Evolutionary conservation across 2,329 filamentous ascomycete genomes (phyloP).

Genomic region (Aspergillus clavatus): DNA sequence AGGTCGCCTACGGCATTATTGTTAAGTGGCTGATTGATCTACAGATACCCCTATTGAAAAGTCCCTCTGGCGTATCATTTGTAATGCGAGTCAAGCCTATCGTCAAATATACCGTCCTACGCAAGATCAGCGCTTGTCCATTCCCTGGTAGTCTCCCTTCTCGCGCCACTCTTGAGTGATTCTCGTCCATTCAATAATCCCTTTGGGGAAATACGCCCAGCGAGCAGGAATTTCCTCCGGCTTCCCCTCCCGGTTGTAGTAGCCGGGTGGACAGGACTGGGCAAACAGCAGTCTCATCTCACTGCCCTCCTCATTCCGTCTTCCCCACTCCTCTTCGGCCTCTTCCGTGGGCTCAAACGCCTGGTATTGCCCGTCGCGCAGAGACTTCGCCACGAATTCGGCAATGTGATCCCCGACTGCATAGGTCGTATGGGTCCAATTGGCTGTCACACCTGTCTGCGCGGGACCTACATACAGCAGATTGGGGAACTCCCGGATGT

Average conservation of each 20-base stretch:
- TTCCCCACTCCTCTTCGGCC: background rate
- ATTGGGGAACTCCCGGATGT: slow-evolving; percentile 5
- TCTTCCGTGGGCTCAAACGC: background rate
- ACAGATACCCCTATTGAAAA: no score
- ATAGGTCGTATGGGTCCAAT: background rate
- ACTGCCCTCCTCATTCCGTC: background rate
- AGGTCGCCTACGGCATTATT: no score
- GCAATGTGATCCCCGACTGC: background rate
- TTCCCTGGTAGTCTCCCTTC: background rate
- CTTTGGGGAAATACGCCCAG: background rate
- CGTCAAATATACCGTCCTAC: no score
- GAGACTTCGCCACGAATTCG: background rate
- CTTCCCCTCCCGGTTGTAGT: slow-evolving; percentile 5
- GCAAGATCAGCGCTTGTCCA: background rate
- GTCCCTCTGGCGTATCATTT: no score
- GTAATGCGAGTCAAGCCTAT: no score
- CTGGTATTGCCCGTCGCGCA: background rate
- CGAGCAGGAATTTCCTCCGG: background rate
- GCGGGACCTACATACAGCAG: background rate
- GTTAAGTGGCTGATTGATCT: no score
- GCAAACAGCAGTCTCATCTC: background rate
- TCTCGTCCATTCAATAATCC: background rate
- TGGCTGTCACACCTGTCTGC: slow-evolving; percentile 1
- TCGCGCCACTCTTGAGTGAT: background rate
- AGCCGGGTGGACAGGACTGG: slow-evolving; percentile 1